These are phyloP conservation scores for Salix suchowensis DNA, from an alignment of 345 rosid species.

Conservation along the genomic window DNA sequence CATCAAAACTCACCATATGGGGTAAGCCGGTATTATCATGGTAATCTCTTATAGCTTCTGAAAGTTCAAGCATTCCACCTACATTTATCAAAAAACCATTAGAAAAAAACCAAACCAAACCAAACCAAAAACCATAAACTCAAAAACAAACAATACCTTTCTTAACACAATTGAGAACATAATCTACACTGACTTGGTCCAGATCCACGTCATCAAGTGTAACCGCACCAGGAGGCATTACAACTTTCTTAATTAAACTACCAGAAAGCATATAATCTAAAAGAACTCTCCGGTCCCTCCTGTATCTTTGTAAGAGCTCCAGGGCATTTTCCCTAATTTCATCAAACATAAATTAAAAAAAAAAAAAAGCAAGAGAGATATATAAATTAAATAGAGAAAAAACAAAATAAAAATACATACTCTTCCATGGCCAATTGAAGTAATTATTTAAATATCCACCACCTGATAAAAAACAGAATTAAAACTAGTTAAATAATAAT, in stretches of 20 bases:
- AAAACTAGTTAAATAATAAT: not conserved
- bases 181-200: constrained; percentile 97
- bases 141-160: constrained; percentile 46
- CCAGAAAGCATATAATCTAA: constrained; percentile 82
- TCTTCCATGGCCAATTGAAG: constrained; percentile 20
- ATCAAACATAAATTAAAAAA: not conserved
- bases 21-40: constrained; percentile 82
- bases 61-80: constrained; percentile 87
- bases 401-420: constrained; percentile 6
- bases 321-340: constrained; percentile 61
- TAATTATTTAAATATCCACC: not conserved
- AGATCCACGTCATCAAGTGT: constrained; percentile 95
- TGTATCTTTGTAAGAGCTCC: constrained; percentile 77
- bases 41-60: constrained; percentile 92
- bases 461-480: not conserved
- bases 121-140: not conserved
- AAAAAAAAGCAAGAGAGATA: not conserved
- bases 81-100: not conserved
- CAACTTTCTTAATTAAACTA: constrained; percentile 83
- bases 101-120: not conserved
- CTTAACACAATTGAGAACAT: constrained; percentile 78
- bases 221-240: constrained; percentile 97
- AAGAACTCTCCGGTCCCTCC: constrained; percentile 80
- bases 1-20: constrained; percentile 52
- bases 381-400: not conserved